These are phyloP conservation scores for Geotrichum histeridarum DNA, from an alignment of 1,139 yeast species.

Conservation along the genomic window DNA sequence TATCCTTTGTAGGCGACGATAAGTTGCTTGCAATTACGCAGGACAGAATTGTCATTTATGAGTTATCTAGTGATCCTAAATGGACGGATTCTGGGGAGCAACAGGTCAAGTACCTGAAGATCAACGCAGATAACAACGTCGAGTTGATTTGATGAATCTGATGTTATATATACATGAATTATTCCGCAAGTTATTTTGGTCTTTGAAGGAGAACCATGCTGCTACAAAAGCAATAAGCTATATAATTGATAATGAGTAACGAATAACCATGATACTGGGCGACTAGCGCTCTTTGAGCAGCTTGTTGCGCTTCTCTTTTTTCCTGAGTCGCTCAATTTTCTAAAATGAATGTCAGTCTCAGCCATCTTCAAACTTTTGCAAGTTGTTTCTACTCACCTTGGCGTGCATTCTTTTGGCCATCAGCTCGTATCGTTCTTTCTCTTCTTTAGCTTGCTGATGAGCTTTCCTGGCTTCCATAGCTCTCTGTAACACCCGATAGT, in stretches of 20 bases:
- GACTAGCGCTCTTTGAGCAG: conserved; percentile 40
- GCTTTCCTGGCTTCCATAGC: conserved; percentile 36
- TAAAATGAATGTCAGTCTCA: not conserved
- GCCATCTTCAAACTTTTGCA: conserved; percentile 35
- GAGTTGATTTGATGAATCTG: conserved; percentile 1
- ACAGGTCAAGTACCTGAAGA: conserved; percentile 5
- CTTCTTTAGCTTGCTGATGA: conserved; percentile 39
- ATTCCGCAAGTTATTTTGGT: not conserved
- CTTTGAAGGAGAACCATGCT: too few relatives aligned
- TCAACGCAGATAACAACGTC: conserved; percentile 8
- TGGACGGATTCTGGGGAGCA: conserved; percentile 7
- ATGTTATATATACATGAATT: not conserved
- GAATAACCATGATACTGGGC: not conserved
- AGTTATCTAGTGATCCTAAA: conserved; percentile 2
- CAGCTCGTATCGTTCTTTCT: conserved; percentile 40
- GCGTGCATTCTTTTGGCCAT: conserved; percentile 41
- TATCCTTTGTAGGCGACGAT: conserved; percentile 11
- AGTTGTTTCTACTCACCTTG: conserved; percentile 39
- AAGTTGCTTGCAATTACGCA: conserved; percentile 10
- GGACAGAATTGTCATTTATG: conserved; percentile 10
- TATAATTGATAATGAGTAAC: not conserved
- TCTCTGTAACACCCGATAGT: conserved; percentile 2
- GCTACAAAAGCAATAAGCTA: not conserved
- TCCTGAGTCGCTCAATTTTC: conserved; percentile 38
- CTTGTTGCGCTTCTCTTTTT: conserved; percentile 42